Evolutionary conservation across 768 basidiomycete species (phyloP), one percentile per base, ranked within the genome.

Genomic region (Trametes elegans): DNA sequence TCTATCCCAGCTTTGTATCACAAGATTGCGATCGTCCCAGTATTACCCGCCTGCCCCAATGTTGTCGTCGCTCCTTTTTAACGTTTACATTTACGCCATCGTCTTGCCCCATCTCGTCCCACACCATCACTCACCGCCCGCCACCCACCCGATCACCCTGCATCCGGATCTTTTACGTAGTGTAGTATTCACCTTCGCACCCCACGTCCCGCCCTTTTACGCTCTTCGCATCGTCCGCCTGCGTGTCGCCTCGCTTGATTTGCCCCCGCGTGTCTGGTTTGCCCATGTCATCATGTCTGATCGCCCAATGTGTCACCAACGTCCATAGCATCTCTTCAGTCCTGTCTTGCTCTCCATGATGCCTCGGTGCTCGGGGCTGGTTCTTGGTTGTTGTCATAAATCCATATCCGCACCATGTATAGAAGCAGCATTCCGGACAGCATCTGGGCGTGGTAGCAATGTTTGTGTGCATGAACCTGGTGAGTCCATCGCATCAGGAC

Each of bases 121-220:
- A 23, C 6, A 19, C 38, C 18, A 10, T 39, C 38, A n/a, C 38
- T 18, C 38, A 36, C 35, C 18, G 18, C 38, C 14, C 18, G 10
- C 45, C 27, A 44, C 41, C 49, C 8, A 18, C 39, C 39, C 21
- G 21, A 19, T 28, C 35, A 26, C 32, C 36, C 47, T 31, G 43
- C 50, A 41, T 43, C 56, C 42, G 56, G 48, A 56, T 53, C 56
- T 48, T 61, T 57, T 57, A 53, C 56, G 60, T 61, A 61, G 60
- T 57, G 56, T 61, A 58, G 60, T 55, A 57, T 53, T 61, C 53
- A 49, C 51, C 60, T 57, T 61, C 55, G 35, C 38, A 21, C 31
- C 48, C 50, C 21, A 7, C n/a, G 26, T 18, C 34, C 24, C 46
- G 10, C 23, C 34, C 52, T 52, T 53, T 47, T 28, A 49, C 29